phyloP scores from a whole-genome alignment of 371 early-diverging fungal species.

The Polyrhizophydium stewartii region DNA sequence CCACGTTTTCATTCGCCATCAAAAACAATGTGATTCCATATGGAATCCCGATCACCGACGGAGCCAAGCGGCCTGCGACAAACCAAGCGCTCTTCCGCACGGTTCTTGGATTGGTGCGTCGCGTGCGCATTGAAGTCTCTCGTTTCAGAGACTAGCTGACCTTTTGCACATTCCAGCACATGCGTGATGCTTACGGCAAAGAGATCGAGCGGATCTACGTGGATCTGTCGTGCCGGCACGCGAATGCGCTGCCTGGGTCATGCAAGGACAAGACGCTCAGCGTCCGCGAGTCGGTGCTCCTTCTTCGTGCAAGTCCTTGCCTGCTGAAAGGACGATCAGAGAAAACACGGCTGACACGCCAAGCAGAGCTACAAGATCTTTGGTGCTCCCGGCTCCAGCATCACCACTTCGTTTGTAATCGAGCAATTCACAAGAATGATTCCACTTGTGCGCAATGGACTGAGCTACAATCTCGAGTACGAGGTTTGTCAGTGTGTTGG shows the following conservation, averaged over 20 bases:
- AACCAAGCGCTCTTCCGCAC: background rate
- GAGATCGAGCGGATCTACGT: slow-evolving; percentile 23
- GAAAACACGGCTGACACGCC: background rate
- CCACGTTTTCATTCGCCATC: slow-evolving; percentile 22
- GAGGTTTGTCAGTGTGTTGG: too few species aligned
- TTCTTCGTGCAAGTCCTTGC: slow-evolving; percentile 19
- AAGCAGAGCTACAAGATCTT: slow-evolving; percentile 30
- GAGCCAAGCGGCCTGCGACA: background rate
- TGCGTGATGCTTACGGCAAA: background rate
- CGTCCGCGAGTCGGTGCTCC: slow-evolving; percentile 26
- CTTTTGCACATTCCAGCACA: too few species aligned
- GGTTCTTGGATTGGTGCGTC: background rate
- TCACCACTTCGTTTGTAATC: slow-evolving; percentile 21
- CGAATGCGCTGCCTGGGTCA: slow-evolving; percentile 12
- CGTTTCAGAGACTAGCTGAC: slow-evolving; percentile 16
- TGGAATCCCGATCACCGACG: background rate
- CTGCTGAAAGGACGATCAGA: too few species aligned
- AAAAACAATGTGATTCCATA: slow-evolving; percentile 26
- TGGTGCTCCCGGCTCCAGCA: slow-evolving; percentile 7
- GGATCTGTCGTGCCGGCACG: slow-evolving; percentile 8
- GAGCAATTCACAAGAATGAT: slow-evolving; percentile 12
- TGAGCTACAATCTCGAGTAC: slow-evolving; percentile 34
- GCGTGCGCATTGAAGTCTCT: background rate
- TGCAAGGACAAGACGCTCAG: slow-evolving; percentile 27
- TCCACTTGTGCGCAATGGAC: slow-evolving; percentile 17